Evolutionary conservation across 805 yeast genomes (phyloP), one percentile per base, ranked within the genome.

Genomic region (Scheffersomyces spartinae): DNA sequence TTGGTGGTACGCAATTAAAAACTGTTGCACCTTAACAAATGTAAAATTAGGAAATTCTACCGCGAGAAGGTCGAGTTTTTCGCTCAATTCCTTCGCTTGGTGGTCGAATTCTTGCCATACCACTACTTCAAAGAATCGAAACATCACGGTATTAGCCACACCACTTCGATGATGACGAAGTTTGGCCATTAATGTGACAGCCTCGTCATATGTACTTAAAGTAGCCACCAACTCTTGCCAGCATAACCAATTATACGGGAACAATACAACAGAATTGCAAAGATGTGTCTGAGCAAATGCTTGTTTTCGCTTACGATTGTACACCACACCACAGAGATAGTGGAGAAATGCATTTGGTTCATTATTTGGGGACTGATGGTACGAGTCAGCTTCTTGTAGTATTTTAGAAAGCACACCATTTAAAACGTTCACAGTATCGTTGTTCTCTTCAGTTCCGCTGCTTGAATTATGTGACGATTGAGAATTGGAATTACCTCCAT

Each of bases 181-280:
- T 35, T 56, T 49, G 33, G 53, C 43, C 21, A 61, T 34, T 33
- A 65, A 41, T 27, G 40, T 37, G 24, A 55, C 30, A 0, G 83
- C 77, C 28, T 79, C 81, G 32, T 76, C 79, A 28, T 73, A 62
- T 16, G 71, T 64, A 6, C 68, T 50, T 15, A 83, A 52, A 27
- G 82, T 71, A 4, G 71, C 56, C 8, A 73, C 55, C 20, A 91
- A 57, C 43, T 88, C 96, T 30, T 67, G 63, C 96, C 96, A 91
- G 31, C 91, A 79, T 28, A 86, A 70, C 98, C 98, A 91, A 47
- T 88, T 88, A 47, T 65, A 80, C 0, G 96, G 94, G 39, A 76
- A 84, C 15, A 64, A 26, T 13, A 64, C 55, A 9, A 88, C 43
- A 1, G 95, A 77, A 24, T 61, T 62, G 16, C 73, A 57, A 17